Conservation (phyloP, 345 rosid species). For the Eucalyptus albens region DNA sequence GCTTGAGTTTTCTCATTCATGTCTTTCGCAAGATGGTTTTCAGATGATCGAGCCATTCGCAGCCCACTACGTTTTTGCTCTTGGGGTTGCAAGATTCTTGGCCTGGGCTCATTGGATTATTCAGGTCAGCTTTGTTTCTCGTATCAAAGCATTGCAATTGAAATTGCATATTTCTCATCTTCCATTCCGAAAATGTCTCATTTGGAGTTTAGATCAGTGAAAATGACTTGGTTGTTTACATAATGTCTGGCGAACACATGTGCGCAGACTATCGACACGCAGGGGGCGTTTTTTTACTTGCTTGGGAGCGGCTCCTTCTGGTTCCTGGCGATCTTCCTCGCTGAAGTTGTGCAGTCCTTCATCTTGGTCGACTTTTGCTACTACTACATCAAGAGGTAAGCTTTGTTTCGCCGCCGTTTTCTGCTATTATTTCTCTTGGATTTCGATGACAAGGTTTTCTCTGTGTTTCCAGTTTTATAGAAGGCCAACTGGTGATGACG, state of each 20-base stretch:
- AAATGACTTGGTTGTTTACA: background rate
- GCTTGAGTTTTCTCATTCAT: background rate
- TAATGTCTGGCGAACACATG: background rate
- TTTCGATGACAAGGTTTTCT: background rate
- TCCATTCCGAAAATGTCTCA: background rate
- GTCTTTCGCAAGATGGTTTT: background rate
- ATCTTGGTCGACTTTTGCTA: conserved; percentile 83
- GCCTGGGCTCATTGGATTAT: conserved; percentile 79
- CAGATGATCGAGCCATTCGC: conserved; percentile 89
- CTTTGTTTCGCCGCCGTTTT: background rate
- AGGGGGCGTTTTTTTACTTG: conserved; percentile 33
- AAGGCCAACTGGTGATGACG: conserved; percentile 24
- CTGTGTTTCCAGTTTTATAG: conserved; percentile 9
- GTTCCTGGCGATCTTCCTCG: conserved; percentile 44
- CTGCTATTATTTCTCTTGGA: background rate
- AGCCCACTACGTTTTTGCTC: conserved; percentile 76
- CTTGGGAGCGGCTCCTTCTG: conserved; percentile 49
- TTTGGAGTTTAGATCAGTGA: background rate
- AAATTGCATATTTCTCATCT: background rate
- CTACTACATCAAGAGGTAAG: conserved; percentile 68
- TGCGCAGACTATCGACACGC: conserved; percentile 37
- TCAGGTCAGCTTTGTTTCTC: conserved; percentile 14
- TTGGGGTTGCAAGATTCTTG: conserved; percentile 67
- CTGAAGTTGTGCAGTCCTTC: conserved; percentile 75
- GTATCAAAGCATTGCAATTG: background rate